phyloP scores from a whole-genome alignment of 192 early-diverging fungal genomes.

The Mortierella antarctica region DNA sequence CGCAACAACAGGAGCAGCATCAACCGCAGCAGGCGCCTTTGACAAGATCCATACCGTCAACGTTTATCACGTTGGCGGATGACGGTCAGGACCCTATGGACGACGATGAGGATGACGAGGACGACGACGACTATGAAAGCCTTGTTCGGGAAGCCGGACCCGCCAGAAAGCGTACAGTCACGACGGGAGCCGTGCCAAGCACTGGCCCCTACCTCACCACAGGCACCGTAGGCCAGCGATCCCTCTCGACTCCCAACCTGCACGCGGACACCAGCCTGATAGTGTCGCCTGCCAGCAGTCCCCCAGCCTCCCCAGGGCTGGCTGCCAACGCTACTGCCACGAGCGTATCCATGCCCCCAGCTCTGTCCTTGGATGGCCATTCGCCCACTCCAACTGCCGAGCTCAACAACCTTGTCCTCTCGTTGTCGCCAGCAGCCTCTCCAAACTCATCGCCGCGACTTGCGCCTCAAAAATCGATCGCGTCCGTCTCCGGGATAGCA shows the following conservation, averaged over 20 bases:
- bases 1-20: not conserved
- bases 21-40: not conserved
- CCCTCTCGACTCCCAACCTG: slow-evolving; percentile 45
- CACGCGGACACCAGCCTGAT: slow-evolving; percentile 29
- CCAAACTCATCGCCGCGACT: slow-evolving; percentile 30
- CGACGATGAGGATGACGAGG: slow-evolving; percentile 1
- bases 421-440: slow-evolving; percentile 21
- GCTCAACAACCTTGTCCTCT: not conserved
- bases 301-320: slow-evolving; percentile 28
- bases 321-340: slow-evolving; percentile 19
- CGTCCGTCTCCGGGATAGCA: slow-evolving; percentile 6
- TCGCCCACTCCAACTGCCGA: not conserved
- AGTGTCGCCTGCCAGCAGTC: slow-evolving; percentile 37
- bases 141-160: not conserved
- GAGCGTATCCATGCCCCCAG: not conserved
- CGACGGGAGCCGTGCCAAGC: not conserved
- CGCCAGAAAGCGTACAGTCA: slow-evolving; percentile 16
- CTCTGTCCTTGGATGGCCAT: slow-evolving; percentile 11
- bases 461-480: slow-evolving; percentile 4
- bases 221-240: slow-evolving; percentile 11
- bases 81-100: not conserved
- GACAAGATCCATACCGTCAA: slow-evolving; percentile 21
- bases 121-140: slow-evolving; percentile 13
- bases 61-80: slow-evolving; percentile 23
- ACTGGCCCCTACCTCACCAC: slow-evolving; percentile 26